Percentiles rank a stretch among this genome's conserved stretches.
These are phyloP conservation scores for Nemania serpens DNA, from an alignment of 2,329 filamentous ascomycete genomes.

Conservation along the genomic window DNA sequence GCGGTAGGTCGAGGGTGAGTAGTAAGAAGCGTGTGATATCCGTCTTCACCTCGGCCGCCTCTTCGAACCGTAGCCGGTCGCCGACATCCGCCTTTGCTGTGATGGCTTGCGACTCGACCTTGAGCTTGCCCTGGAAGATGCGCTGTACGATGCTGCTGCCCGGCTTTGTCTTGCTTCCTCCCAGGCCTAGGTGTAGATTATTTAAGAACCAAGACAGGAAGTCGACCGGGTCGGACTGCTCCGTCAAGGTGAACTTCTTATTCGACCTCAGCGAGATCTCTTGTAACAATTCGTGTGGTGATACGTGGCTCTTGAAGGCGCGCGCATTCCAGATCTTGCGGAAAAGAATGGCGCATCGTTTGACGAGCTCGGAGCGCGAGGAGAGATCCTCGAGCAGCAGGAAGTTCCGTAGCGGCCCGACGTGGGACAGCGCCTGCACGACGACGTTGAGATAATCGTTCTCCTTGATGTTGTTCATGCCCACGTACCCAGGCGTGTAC, in stretches of 20 bases:
- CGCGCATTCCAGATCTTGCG: constrained; percentile 98
- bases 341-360: constrained; percentile 85
- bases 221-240: constrained; percentile 93
- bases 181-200: constrained; percentile 87
- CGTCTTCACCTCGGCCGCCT: constrained; percentile 79
- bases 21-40: constrained; percentile 84
- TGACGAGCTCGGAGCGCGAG: constrained; percentile 75
- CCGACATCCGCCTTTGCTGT: constrained; percentile 86
- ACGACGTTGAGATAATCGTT: constrained; percentile 99
- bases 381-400: constrained; percentile 85
- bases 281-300: constrained; percentile 94
- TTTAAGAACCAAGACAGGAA: constrained; percentile 98
- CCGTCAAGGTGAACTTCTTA: constrained; percentile 88
- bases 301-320: constrained; percentile 96
- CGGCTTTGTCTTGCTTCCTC: constrained; percentile 85
- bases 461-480: constrained; percentile 99
- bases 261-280: constrained; percentile 88
- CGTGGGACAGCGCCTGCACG: constrained; percentile 88
- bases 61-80: constrained; percentile 90
- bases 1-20: constrained; percentile 88
- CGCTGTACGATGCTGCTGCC: constrained; percentile 85
- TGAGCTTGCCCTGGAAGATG: constrained; percentile 90
- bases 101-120: constrained; percentile 91
- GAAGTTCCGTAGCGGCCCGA: constrained; percentile 86
- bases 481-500: constrained; percentile 93